phyloP scores from a whole-genome alignment of 2,329 filamentous ascomycete genomes.

The Trichophyton mentagrophytes region DNA sequence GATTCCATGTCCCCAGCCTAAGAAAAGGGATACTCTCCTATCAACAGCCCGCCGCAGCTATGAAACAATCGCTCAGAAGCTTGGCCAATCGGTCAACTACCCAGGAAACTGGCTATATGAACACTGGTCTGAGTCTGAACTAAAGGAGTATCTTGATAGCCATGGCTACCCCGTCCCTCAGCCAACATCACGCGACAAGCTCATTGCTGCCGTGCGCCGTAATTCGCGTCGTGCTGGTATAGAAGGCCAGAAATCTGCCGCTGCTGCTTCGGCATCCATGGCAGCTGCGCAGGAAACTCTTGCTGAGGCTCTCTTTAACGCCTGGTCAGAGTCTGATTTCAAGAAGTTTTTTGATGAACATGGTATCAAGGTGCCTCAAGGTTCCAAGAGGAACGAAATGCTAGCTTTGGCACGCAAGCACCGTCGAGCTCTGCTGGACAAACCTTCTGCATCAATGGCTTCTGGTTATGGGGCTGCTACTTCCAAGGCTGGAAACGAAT shows the following conservation, averaged over 20 bases:
- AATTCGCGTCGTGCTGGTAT: conserved; percentile 72
- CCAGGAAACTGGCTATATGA: conserved; percentile 92
- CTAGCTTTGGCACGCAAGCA: conserved; percentile 82
- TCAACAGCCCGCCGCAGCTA: conserved; percentile 69
- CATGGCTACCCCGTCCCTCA: conserved; percentile 79
- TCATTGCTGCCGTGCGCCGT: conserved; percentile 79
- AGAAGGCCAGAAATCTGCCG: conserved; percentile 49
- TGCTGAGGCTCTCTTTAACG: conserved; percentile 71
- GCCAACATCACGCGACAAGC: conserved; percentile 67
- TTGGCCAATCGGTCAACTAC: conserved; percentile 67
- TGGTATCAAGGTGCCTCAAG: conserved; percentile 76
- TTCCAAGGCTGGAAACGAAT: conserved; percentile 62
- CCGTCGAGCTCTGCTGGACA: conserved; percentile 46
- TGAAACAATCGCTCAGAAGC: conserved; percentile 59
- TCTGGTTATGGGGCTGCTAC: conserved; percentile 55
- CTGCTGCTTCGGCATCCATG: conserved; percentile 51
- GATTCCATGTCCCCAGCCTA: conserved; percentile 78
- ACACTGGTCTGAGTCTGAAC: conserved; percentile 80
- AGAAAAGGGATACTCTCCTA: conserved; percentile 69
- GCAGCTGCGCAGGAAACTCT: conserved; percentile 60
- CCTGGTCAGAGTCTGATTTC: conserved; percentile 79
- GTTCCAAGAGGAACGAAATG: conserved; percentile 79
- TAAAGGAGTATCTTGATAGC: conserved; percentile 87
- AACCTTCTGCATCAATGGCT: conserved; percentile 23
- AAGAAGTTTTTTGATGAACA: conserved; percentile 93